These are phyloP conservation scores for Lolium multiflorum DNA, from an alignment of 176 grass and related monocot genomes.

Conservation along the genomic window DNA sequence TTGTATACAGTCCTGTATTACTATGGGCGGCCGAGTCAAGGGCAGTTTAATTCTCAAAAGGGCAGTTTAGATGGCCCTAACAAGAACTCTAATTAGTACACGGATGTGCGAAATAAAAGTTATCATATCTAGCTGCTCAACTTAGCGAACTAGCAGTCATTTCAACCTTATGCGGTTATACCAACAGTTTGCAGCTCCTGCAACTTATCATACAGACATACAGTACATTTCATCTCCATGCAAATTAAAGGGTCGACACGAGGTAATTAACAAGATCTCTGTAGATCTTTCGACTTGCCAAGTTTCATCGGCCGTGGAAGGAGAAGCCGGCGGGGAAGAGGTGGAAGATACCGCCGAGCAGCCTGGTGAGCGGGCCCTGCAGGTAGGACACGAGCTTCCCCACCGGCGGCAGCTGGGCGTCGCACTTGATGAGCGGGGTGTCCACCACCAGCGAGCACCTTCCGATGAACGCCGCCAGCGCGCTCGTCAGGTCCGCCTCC, in stretches of 20 bases:
- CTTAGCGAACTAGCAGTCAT: background rate
- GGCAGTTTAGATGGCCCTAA: background rate
- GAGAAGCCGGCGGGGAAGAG: conserved; percentile 56
- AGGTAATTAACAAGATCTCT: background rate
- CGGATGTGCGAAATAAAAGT: background rate
- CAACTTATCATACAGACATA: background rate
- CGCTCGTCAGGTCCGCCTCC: conserved; percentile 50
- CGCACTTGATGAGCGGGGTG: conserved; percentile 67
- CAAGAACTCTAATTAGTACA: background rate
- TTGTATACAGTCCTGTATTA: no score
- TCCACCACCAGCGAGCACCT: conserved; percentile 63
- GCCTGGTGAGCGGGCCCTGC: conserved; percentile 53
- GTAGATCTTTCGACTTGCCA: background rate
- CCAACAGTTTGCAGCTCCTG: background rate
- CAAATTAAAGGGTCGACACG: background rate
- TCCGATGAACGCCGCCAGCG: conserved; percentile 49
- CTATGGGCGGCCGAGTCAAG: background rate
- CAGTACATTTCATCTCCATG: background rate
- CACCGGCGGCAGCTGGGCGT: conserved; percentile 45
- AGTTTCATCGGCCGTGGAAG: conserved; percentile 15
- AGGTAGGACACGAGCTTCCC: conserved; percentile 59
- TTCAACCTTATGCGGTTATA: background rate
- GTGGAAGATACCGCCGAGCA: conserved; percentile 51
- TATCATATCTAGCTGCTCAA: background rate
- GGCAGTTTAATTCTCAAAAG: no score